Conservation (phyloP, 1,139 yeast genomes). For the Nakaseomyces uthaithaninus region DNA sequence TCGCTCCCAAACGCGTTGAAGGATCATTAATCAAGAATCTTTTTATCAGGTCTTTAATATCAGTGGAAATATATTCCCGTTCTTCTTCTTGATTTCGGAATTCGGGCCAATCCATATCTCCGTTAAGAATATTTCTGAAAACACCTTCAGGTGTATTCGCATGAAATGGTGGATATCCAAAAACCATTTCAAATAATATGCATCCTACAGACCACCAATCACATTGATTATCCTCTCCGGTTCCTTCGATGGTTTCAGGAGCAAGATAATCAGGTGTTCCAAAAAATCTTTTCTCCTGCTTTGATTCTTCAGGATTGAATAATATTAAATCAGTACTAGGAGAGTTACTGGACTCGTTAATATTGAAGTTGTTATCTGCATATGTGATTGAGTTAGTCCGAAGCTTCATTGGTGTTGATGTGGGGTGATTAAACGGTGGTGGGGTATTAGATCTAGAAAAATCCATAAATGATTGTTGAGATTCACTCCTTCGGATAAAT, state of each 20-base stretch:
- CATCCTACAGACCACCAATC: conserved; percentile 99
- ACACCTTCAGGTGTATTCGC: conserved; percentile 73
- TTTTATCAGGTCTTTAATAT: conserved; percentile 66
- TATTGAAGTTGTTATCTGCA: conserved; percentile 10
- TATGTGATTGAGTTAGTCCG: conserved; percentile 12
- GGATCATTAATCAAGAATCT: conserved; percentile 59
- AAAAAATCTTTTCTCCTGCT: conserved; percentile 50
- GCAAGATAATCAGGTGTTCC: conserved; percentile 98
- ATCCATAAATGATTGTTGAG: conserved; percentile 26
- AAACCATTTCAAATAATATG: conserved; percentile 81
- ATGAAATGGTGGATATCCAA: conserved; percentile 94
- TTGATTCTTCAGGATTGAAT: conserved; percentile 55
- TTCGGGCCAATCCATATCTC: conserved; percentile 80
- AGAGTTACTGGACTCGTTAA: conserved; percentile 10
- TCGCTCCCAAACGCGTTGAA: conserved; percentile 56
- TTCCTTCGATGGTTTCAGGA: conserved; percentile 88
- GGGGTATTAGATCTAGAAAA: conserved; percentile 28
- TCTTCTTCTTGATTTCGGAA: conserved; percentile 47
- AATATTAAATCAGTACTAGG: conserved; percentile 42
- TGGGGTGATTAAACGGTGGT: conserved; percentile 16
- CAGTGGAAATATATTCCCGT: conserved; percentile 47
- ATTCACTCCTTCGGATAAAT: conserved; percentile 24
- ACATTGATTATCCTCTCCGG: conserved; percentile 74
- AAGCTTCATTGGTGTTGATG: conserved; percentile 12
- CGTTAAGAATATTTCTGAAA: conserved; percentile 66